phyloP scores from a whole-genome alignment of 1,139 yeast genomes.

The Yamadazyma membranifaciens region DNA sequence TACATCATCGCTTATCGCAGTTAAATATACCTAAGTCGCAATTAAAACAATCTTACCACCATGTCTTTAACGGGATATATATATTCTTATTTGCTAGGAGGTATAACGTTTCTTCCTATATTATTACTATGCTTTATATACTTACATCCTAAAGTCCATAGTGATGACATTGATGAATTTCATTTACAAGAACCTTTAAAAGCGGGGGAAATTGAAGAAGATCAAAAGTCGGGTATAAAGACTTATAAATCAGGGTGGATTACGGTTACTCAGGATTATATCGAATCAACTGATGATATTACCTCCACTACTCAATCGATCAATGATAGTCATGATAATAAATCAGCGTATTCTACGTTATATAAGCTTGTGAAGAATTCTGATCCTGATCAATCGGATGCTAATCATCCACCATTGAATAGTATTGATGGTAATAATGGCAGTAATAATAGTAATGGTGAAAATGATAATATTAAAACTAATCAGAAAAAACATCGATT shows the following conservation, averaged over 20 bases:
- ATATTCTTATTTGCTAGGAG: slow-evolving; percentile 61
- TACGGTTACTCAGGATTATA: slow-evolving; percentile 75
- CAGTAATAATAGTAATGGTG: background rate
- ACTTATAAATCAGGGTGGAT: slow-evolving; percentile 78
- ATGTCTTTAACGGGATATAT: slow-evolving; percentile 13
- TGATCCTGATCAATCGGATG: slow-evolving; percentile 8
- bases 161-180: slow-evolving; percentile 11
- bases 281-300: slow-evolving; percentile 44
- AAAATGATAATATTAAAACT: slow-evolving; percentile 8
- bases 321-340: slow-evolving; percentile 38
- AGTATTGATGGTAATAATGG: background rate
- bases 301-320: slow-evolving; percentile 33
- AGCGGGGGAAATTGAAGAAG: slow-evolving; percentile 65
- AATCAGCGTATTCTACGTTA: slow-evolving; percentile 59
- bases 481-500: slow-evolving; percentile 53
- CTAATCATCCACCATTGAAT: background rate
- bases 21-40: slow-evolving; percentile 4
- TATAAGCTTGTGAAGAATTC: slow-evolving; percentile 53
- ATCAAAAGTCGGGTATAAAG: slow-evolving; percentile 57
- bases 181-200: slow-evolving; percentile 34
- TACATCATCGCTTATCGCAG: no score
- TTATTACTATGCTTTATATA: slow-evolving; percentile 35
- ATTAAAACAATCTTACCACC: background rate
- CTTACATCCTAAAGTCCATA: slow-evolving; percentile 28
- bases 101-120: slow-evolving; percentile 73